Conservation (phyloP, 305 asterid genomes). For the Ruellia speciosa region DNA sequence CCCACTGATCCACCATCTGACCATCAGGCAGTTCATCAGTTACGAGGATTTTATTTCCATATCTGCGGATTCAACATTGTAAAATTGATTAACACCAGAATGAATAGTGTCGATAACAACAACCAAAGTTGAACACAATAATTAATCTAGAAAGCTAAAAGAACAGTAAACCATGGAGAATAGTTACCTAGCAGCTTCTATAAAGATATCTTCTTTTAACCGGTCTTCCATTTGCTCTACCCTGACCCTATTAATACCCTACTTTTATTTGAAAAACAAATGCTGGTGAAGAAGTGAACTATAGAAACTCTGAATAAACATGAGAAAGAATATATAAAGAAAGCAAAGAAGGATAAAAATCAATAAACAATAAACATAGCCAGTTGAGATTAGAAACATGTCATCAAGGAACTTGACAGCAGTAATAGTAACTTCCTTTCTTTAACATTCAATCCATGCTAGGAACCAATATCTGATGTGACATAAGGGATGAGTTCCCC, state of each 20-base stretch:
- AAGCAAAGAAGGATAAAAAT: slow-evolving; percentile 5
- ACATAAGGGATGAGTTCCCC: slow-evolving; percentile 15
- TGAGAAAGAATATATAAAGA: slow-evolving; percentile 20
- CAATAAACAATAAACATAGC: slow-evolving; percentile 3
- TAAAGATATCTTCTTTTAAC: slow-evolving; percentile 78
- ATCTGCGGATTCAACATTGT: slow-evolving; percentile 52
- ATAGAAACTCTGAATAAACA: slow-evolving; percentile 17
- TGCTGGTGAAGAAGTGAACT: slow-evolving; percentile 29
- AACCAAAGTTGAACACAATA: slow-evolving; percentile 10
- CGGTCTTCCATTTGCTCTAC: slow-evolving; percentile 99
- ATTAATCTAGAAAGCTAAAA: slow-evolving; percentile 9
- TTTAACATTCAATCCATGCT: slow-evolving; percentile 7
- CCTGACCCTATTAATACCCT: slow-evolving; percentile 98
- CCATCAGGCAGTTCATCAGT: slow-evolving; percentile 99
- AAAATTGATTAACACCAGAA: slow-evolving; percentile 22
- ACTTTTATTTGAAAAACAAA: slow-evolving; percentile 53
- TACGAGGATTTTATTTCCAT: slow-evolving; percentile 94
- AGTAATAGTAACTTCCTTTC: neutral
- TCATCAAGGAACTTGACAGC: slow-evolving; percentile 14
- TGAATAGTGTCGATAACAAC: slow-evolving; percentile 20
- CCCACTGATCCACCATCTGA: slow-evolving; percentile 99
- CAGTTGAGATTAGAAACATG: slow-evolving; percentile 13
- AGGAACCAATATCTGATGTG: slow-evolving; percentile 2
- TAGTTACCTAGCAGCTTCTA: slow-evolving; percentile 79
- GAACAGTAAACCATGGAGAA: slow-evolving; percentile 14